Conservation (phyloP, 371 early-diverging fungal genomes). For the Quaeritorhiza haematococci region DNA sequence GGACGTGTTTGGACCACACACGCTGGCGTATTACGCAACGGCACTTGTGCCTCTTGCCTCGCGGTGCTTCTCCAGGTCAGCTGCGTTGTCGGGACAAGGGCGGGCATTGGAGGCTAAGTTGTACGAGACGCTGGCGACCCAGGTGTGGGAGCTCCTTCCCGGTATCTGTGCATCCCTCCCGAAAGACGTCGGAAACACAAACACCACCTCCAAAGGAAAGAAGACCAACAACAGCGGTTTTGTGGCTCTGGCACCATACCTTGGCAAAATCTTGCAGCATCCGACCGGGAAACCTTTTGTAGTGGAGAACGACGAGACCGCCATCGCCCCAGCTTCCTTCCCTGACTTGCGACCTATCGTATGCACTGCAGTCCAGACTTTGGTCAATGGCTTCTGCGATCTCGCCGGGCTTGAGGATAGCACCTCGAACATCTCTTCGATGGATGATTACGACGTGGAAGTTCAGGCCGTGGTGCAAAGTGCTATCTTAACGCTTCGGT, state of each 20-base stretch:
- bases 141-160: conserved; percentile 85
- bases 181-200: conserved; percentile 49
- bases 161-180: conserved; percentile 77
- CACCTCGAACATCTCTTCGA: conserved; percentile 3
- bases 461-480: conserved; percentile 11
- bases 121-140: conserved; percentile 78
- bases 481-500: conserved; percentile 19
- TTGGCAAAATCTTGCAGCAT: conserved; percentile 33
- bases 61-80: conserved; percentile 62
- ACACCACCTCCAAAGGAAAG: too few species aligned
- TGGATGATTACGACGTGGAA: conserved; percentile 13
- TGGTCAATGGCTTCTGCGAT: conserved; percentile 55
- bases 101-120: conserved; percentile 82
- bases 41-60: conserved; percentile 72
- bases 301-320: conserved; percentile 54
- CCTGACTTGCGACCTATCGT: conserved; percentile 78
- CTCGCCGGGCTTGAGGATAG: conserved; percentile 7
- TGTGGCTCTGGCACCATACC: conserved; percentile 19
- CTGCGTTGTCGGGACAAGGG: conserved; percentile 47
- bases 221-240: too few species aligned
- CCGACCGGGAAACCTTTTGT: conserved; percentile 39
- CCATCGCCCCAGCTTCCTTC: conserved; percentile 29
- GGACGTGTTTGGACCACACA: conserved; percentile 38
- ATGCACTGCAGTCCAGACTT: conserved; percentile 64
- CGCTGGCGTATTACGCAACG: conserved; percentile 70